A percentile compares a stretch with the other conserved stretches of the same genome.
phyloP scores from a whole-genome alignment of 2,329 filamentous ascomycete genomes.

The Nannizzia gypsea region DNA sequence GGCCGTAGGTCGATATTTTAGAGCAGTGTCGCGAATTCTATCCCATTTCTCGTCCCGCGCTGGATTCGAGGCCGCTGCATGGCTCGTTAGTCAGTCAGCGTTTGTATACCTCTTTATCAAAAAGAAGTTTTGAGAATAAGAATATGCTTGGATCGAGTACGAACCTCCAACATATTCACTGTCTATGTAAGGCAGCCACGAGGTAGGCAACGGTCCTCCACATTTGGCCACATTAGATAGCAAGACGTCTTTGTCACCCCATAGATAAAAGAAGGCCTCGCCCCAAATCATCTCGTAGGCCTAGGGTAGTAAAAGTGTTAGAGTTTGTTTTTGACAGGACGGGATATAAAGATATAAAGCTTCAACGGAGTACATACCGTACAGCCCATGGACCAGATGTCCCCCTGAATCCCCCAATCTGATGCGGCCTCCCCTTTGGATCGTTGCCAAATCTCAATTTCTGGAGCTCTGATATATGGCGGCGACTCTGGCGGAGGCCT shows the following conservation, averaged over 20 bases:
- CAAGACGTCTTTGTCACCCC: conserved; percentile 1
- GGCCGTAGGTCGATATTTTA: background rate
- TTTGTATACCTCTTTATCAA: background rate
- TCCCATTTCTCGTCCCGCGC: conserved; percentile 6
- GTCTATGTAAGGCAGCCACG: background rate
- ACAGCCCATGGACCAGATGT: conserved; percentile 8
- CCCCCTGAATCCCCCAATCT: conserved; percentile 3
- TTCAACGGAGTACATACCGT: background rate
- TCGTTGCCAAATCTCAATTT: conserved; percentile 7
- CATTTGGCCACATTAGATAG: conserved; percentile 2
- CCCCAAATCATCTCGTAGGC: conserved; percentile 5
- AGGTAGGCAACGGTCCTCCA: conserved; percentile 6
- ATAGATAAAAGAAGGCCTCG: background rate
- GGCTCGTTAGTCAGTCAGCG: background rate
- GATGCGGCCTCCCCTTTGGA: background rate
- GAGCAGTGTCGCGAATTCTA: background rate
- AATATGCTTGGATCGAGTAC: background rate
- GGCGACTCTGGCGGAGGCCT: conserved; percentile 4
- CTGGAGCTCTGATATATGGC: conserved; percentile 5
- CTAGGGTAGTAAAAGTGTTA: background rate
- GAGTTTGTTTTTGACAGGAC: background rate
- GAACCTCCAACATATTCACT: conserved; percentile 4
- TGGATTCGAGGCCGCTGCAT: background rate
- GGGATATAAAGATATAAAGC: background rate
- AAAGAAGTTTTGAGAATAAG: background rate